Evolutionary conservation across 768 basidiomycete genomes (phyloP).

Genomic region (Naganishia vaughanmartiniae): DNA sequence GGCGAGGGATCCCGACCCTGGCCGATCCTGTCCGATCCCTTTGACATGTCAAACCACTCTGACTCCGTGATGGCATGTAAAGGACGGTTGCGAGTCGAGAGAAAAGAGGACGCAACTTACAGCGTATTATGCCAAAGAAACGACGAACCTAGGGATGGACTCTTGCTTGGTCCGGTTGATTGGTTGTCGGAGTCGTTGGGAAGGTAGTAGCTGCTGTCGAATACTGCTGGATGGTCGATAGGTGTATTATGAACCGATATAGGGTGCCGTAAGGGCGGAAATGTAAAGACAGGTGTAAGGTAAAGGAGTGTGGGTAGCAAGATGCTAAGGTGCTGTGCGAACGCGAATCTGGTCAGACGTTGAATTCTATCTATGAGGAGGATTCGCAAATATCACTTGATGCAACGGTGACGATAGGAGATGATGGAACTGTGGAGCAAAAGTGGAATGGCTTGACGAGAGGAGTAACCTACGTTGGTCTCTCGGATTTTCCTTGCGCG

Average conservation of each 20-base stretch:
- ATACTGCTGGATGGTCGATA: conserved; percentile 22
- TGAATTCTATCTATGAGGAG: too few species aligned
- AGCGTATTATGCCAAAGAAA: conserved; percentile 22
- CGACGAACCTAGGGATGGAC: conserved; percentile 23
- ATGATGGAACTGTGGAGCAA: neutral
- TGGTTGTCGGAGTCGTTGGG: neutral
- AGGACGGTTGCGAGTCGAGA: neutral
- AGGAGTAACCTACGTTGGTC: neutral
- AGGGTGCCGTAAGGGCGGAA: conserved; percentile 14
- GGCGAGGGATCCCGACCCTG: neutral
- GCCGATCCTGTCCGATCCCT: conserved; percentile 3
- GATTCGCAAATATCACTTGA: conserved; percentile 9
- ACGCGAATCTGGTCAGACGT: neutral
- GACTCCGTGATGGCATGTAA: neutral
- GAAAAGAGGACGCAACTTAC: conserved; percentile 3
- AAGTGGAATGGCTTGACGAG: conserved; percentile 9
- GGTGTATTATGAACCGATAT: conserved; percentile 10
- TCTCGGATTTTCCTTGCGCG: conserved; percentile 4
- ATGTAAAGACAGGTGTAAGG: conserved; percentile 11
- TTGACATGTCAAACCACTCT: neutral
- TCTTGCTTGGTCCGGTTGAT: conserved; percentile 22
- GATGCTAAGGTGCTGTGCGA: conserved; percentile 4
- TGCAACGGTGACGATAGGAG: conserved; percentile 18
- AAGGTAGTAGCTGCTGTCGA: neutral
- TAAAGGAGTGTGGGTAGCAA: conserved; percentile 20